Evolutionary conservation across 208 protist species (phyloP), one percentile per base, ranked within the genome.

Genomic region (Naegleria lovaniensis): DNA sequence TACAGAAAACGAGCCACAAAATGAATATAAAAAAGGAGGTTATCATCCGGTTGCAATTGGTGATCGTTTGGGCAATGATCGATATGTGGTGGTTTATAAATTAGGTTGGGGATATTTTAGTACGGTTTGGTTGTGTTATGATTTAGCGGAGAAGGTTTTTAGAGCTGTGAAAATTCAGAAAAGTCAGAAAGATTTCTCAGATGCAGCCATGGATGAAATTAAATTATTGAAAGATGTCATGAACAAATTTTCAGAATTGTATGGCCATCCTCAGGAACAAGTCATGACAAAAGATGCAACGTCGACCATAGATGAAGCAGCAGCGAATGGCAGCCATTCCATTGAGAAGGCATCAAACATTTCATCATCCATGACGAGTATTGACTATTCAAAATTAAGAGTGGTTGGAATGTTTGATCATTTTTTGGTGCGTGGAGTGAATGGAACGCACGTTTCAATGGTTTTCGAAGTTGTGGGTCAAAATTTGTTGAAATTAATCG

Each of bases 51-150:
- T 99, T 2, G 91, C 95, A 40, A 90, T 97, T 5, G 97, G 96
- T 39, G 98, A 99, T 58, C 91, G 98, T 33, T 98, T 98, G 93
- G 94, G 98, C 92, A 79, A 85, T 38, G 89, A 96, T 76, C 94
- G 97, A 33, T 99, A 99, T 92, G 92, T 94, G 39, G 92, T 99
- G 39, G 93, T 98, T 33, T 91, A 93, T 86, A 99, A 99, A 93
- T 94, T 99, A 0, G 98, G 98, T 89, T 99, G 99, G 98, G 99
- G 99, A 48, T 98, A 99, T 93, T 99, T 99, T 93, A 99, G 98
- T 51, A 99, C 98, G 0, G 99, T 99, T 38, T 99, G 99, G 99
- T 95, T 99, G 19, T 87, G 84, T 87, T 96, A 95, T 91, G 98
- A 99, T 92, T 95, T 96, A 90, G 33, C 41, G 7, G 39, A 76